Evolutionary conservation across 768 basidiomycete genomes (phyloP), one percentile per base, ranked within the genome.

Genomic region (Dictyophora rubrovolvata): DNA sequence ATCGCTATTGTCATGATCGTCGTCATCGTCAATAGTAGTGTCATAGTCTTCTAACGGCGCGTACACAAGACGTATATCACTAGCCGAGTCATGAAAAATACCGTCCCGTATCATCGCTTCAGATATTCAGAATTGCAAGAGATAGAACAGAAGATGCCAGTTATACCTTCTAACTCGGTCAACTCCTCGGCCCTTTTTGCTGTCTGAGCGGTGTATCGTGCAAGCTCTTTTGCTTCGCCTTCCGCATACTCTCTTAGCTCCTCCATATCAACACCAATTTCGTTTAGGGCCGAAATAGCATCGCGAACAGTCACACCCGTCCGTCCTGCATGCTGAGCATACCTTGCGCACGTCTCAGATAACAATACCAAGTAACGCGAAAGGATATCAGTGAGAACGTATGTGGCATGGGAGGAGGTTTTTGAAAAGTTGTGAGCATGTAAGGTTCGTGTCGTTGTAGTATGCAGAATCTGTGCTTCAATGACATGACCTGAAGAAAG

Each of bases 341-440:
- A 87, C 66, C 80, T 82, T 20, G 84, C 84, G 65, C 83, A 85
- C 7, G 87, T 82, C 0, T 79, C 73, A 0, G 86, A 73, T 18
- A 90, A 74, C 22, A 90, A 74, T 10, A 78, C 64, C 59, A 91
- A 73, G 69, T 91, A 92, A 57, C 86, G 83, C 37, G 85, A 77
- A 63, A 92, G 79, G 62, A 91, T 75, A 70, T 87, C 88, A 12
- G 87, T 85, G 51, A 92, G 76, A 17, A 86, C 79, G 22, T 79
- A 71, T 10, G 83, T 76, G 2, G 90, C 87, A 66, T 86, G 85
- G 0, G 82, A 72, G 2, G 90, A 92, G 0, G 89, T 79, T 54
- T 87, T 79, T 37, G 85, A 82, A 71, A 93, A 92, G 62, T 78
- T 77, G 63, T 90, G 82, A 0, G 87, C 85, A 63, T 91, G 88